Conservation (phyloP, 495 filamentous ascomycete genomes). For the Neurospora discreta region DNA sequence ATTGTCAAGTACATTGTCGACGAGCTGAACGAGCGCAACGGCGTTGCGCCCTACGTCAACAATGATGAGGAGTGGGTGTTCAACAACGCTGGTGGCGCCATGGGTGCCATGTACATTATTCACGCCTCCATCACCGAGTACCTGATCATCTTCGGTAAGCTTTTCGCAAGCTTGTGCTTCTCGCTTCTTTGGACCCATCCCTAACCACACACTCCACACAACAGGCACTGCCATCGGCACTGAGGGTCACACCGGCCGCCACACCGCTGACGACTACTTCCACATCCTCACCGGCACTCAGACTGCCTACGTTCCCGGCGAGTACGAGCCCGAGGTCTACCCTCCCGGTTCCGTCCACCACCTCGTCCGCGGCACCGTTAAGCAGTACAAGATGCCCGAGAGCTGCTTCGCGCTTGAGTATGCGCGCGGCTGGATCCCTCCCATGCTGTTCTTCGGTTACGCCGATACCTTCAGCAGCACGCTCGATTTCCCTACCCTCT, state of each 20-base stretch:
- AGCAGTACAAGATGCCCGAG: conserved; percentile 77
- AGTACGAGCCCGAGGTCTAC: conserved; percentile 63
- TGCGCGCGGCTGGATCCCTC: conserved; percentile 81
- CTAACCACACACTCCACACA: conserved; percentile 6
- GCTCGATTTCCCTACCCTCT: conserved; percentile 67
- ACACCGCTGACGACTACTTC: conserved; percentile 90
- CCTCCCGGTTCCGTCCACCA: conserved; percentile 67
- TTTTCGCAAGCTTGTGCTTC: background rate
- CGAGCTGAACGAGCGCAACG: conserved; percentile 36
- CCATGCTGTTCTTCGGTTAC: conserved; percentile 80
- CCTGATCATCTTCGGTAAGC: conserved; percentile 62
- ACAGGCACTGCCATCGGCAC: conserved; percentile 71
- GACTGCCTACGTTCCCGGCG: conserved; percentile 57
- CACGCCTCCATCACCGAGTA: conserved; percentile 70
- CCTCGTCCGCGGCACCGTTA: conserved; percentile 60
- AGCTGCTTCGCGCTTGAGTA: conserved; percentile 82
- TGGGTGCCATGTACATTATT: conserved; percentile 85
- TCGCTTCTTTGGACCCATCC: background rate
- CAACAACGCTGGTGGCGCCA: conserved; percentile 73
- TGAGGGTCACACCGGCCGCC: conserved; percentile 75
- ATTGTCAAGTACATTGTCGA: conserved; percentile 55
- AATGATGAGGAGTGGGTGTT: conserved; percentile 56
- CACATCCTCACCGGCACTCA: conserved; percentile 72
- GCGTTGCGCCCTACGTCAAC: conserved; percentile 41
- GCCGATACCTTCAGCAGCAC: conserved; percentile 68